Base-by-base conservation (phyloP, 331 rosid genomes). In the Phaseolus coccineus region DNA sequence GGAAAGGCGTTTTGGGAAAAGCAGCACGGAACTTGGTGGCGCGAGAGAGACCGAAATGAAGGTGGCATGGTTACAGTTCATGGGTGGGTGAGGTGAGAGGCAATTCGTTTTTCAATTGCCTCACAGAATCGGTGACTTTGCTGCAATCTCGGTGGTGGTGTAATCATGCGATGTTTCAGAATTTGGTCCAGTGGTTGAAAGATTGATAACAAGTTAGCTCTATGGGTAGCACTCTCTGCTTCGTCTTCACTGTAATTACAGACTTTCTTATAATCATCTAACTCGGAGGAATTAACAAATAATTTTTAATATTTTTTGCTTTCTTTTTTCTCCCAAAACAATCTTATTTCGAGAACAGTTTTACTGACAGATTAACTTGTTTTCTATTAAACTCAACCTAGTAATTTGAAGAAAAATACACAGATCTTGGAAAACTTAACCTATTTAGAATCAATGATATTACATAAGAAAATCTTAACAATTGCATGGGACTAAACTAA, bases 21-120 rank as follows among this genome's bases (percentile, higher is more conserved):
- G 28, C 19, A 69, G 28, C 19, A 40, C 14, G 14, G 28, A 71
- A 72, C 28, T 67, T 76, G 80, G n/a, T 19, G 82, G 40, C 37
- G 84, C 74, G 19, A 84, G 65, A 78, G 88, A 2, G 52, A 82
- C 37, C 62, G 73, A 58, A 46, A 87, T 78, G 72, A 85, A 61
- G 71, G 89, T 65, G 33, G 78, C 76, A 78, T 84, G 82, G 58
- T 76, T 85, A 85, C 84, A 84, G 83, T 19, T 86, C 96, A 88
- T 92, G 82, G 87, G 81, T 76, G 79, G 67, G 80, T 63, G 81
- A 62, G 76, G 12, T 63, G 59, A 52, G 73, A 74, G 48, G 86
- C 22, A 77, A 70, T 61, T 47, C 66, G 73, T 52, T 28, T 27
- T 5, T 27, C 40, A 59, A 59, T 59, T 59, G 40, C 66, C 66